Evolutionary conservation across 108 stramenopile genomes (phyloP), one percentile per base, ranked within the genome.

Genomic region (Nitzschia sp.): DNA sequence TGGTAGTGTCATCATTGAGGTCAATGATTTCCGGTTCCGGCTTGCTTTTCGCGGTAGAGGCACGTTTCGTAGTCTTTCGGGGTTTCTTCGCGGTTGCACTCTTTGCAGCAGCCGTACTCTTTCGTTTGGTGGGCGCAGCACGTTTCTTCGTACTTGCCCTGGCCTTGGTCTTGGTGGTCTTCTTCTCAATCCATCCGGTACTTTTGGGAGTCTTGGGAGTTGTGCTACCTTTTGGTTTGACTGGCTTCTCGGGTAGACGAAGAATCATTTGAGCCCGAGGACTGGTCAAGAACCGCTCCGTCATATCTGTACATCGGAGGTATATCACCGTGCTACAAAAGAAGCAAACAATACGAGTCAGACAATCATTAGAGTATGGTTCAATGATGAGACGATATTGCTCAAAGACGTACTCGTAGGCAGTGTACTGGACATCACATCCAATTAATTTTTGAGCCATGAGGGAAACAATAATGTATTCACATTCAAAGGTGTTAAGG

Each of bases 401-500:
- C 9, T 14, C 29, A 8, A 55, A 21, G 22, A 77, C 81, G 71
- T 81, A 79, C 77, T 63, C 64, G 51, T 91, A 88, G 25, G 77
- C 73, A 21, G 73, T 86, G 53, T 61, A 89, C 12, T 77, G 59
- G 9, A 83, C 69, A 10, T 76, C 63, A 7, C 79, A 71, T 10
- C 77, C 60, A 25, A 93, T 68, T 6, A 90, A 72, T 48, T 75
- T 64, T 17, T 87, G 74, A 3, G 89, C 38, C 41, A 91, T 39
- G 6, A 87, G 61, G 10, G 67, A 51, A 29, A 84, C 70, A 34
- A 87, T 62, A 17, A 88, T 63, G 38, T 83, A 60, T 69, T 82
- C 80, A 38, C 85, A 84, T 63, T 90, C 92, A 24, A 83, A 83
- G 51, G 75, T 76, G n/a, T 70, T 76, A 9, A 93, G 71, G 19